Conservation (phyloP, 371 early-diverging fungal genomes). For the Mucor sp. region DNA sequence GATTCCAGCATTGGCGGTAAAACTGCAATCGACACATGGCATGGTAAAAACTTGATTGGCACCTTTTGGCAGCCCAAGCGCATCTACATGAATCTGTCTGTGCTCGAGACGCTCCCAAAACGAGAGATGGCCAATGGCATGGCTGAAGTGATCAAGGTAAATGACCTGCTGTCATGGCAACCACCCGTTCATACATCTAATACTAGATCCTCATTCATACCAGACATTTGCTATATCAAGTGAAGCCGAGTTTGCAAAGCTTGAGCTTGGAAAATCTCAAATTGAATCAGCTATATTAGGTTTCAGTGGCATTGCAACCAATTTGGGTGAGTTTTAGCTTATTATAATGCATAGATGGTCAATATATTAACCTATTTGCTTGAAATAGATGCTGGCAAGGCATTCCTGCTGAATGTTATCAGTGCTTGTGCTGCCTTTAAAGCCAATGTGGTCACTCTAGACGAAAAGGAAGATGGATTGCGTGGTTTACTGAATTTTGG, state of each 20-base stretch:
- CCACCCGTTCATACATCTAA: no score
- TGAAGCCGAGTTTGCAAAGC: slow-evolving; percentile 75
- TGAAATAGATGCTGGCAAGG: not conserved
- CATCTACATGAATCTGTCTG: slow-evolving; percentile 83
- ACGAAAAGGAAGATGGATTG: slow-evolving; percentile 91
- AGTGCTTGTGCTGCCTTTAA: slow-evolving; percentile 85
- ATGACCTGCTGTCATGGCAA: not conserved
- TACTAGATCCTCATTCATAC: no score
- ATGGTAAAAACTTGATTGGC: slow-evolving; percentile 95
- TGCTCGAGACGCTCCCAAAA: slow-evolving; percentile 80
- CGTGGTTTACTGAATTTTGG: slow-evolving; percentile 95
- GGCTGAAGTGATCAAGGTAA: slow-evolving; percentile 92
- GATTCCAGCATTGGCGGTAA: slow-evolving; percentile 96
- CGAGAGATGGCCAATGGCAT: slow-evolving; percentile 94
- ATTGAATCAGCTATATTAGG: slow-evolving; percentile 59
- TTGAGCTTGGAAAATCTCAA: slow-evolving; percentile 75
- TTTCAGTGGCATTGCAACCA: not conserved
- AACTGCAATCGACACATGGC: slow-evolving; percentile 90
- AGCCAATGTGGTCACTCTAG: slow-evolving; percentile 89
- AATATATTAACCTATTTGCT: slow-evolving; percentile 16
- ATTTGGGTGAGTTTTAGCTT: not conserved
- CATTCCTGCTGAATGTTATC: slow-evolving; percentile 63
- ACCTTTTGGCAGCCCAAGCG: slow-evolving; percentile 94
- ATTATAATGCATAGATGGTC: not conserved
- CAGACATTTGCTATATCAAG: slow-evolving; percentile 89